Evolutionary conservation across 2,329 filamentous ascomycete genomes (phyloP), one percentile per base, ranked within the genome.

Genomic region (Cadophora luteo-olivacea): DNA sequence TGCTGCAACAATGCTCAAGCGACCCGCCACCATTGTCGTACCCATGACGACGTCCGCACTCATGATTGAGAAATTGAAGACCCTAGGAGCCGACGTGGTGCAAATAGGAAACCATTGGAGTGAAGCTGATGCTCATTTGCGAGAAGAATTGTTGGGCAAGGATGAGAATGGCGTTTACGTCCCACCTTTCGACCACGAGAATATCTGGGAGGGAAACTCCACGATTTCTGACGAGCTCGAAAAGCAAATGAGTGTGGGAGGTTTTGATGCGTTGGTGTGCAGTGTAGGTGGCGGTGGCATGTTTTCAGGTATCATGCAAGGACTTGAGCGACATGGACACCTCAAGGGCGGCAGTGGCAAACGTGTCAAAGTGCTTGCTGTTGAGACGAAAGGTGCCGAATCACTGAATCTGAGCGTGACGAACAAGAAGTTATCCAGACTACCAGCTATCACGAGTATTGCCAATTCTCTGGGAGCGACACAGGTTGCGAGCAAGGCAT

Each of bases 241-340:
- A 66, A 38, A 61, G 63, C 69, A 73, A 63, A 72, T 74, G 70
- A 41, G 58, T 55, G 61, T 45, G 0, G 75, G 71, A 0, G 82
- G 83, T 8, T 85, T 92, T 9, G 90, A 94, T 75, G 91, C 67
- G 12, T 82, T 97, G 19, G 86, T 95, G 57, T 95, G 91, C 80
- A 90, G 85, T 68, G 92, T 94, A 48, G 93, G 93, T 12, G 93
- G 93, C 4, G 93, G 93, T 19, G 93, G 93, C 0, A 81, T 97
- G 38, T 84, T 97, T 66, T 92, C 90, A 75, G 93, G 93, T 8
- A 81, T 97, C 65, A 87, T 92, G 80, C 83, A 90, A 76, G 92
- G 91, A 58, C 69, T 75, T 12, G 66, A 70, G 45, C 54, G 49
- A 36, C 65, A 45, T 63, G 71, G 71, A 14, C 68, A 67, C 3